Base-by-base conservation (phyloP, 495 filamentous ascomycete species). In the Extremus antarcticus region DNA sequence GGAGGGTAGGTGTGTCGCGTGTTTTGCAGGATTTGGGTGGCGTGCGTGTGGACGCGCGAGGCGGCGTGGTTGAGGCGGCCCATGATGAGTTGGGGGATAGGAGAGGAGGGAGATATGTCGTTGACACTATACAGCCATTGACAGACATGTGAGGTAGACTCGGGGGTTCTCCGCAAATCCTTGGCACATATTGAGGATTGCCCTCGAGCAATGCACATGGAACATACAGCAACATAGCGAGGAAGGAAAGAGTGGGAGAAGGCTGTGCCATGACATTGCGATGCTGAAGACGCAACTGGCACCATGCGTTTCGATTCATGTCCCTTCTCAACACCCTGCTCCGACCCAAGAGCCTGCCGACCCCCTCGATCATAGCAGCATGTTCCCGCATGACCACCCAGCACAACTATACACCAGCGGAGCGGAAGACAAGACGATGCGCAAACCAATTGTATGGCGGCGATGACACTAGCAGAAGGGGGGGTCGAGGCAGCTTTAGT, bases 41-140 rank as follows among this genome's bases (percentile, higher is more conserved):
- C 82, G 10, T 78, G 80, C 64, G 83, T 77, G 71, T 82, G 79
- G 51, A 94, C 87, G 55, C 83, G 80, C 50, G 86, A 73, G 55
- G 89, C 76, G 61, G 80, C 80, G 69, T 92, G 76, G 66, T 88
- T 78, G 70, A 81, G 79, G 64, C 83, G 81, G 61, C 83, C 80
- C 83, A 86, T 86, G 56, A 59, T 4, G 29, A 4, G 29, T 4
- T 35, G 29, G 29, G 13, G 13, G 29, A 35, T 35, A 13, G 7
- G 29, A 7, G 29, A 13, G 13, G 7, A 35, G 13, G 4, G 29
- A 35, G 29, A 13, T 35, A n/a, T n/a, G n/a, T n/a, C n/a, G n/a
- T n/a, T n/a, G 13, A 35, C 29, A 7, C 7, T 35, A 35, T 13
- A 13, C 13, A 13, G 4, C 4, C 13, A 13, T 35, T 35, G 29